Base-by-base conservation (phyloP, 208 protist species). In the Angomonas ambiguus region DNA sequence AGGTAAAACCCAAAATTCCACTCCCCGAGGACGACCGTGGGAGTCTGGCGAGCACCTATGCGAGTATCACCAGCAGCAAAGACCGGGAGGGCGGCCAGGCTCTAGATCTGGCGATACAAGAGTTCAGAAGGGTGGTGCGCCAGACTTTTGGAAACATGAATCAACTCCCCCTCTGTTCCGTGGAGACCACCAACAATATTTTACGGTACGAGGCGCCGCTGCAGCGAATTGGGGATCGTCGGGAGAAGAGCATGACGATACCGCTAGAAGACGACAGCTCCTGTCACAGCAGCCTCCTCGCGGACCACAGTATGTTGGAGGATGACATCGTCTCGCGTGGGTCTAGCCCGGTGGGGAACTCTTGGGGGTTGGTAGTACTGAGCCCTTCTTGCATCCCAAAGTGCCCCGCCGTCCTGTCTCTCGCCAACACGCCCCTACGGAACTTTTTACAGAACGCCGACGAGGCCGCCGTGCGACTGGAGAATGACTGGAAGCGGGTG, bases 291-390 rank as follows among this genome's bases (percentile, higher is more conserved):
- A 53, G 45, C 45, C 11, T 20, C 49, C 20, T 20, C 24, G 53
- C 6, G 28, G 53, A 59, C 28, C 6, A 22, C 5, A 32, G 28
- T 10, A 10, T 38, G 53, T 3, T 16, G 22, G 53, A 22, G 10
- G 25, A n/a, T 3, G 22, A 31, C 53, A n/a, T 31, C n/a, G 53
- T 31, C 4, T n/a, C 10, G 4, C 5, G 8, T 20, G 30, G 30
- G n/a, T n/a, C 53, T 5, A 59, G 53, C 53, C 53, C 53, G 28
- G 30, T 45, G 11, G 31, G 57, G 2, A 45, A 62, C 31, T 45
- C 25, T 18, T 62, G 57, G 57, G 57, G 57, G 2, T 34, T 62
- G 11, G 57, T 62, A 16, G 32, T 62, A 16, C n/a, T 41, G 31
- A 24, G 30, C 34, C 57, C 57, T 16, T 62, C 57, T 4, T 28